Evolutionary conservation across 371 early-diverging fungal species (phyloP).

Genomic region (Mucor indicus): DNA sequence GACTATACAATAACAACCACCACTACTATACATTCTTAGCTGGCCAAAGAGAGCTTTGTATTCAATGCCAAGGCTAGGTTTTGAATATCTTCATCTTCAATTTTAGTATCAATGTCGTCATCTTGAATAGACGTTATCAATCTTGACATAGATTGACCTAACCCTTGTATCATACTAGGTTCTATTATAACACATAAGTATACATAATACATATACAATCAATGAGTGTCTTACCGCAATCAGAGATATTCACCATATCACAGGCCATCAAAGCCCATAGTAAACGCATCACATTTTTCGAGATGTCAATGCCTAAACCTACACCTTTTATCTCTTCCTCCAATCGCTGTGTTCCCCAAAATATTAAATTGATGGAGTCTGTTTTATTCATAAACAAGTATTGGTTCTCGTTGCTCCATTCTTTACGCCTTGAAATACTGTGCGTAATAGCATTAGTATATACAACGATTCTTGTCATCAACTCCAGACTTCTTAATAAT

Average conservation of each 20-base stretch:
- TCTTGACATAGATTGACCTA: slow-evolving; percentile 36
- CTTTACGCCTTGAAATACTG: slow-evolving; percentile 16
- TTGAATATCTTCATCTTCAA: slow-evolving; percentile 39
- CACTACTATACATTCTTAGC: slow-evolving; percentile 1
- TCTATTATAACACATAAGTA: slow-evolving; percentile 4
- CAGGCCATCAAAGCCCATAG: slow-evolving; percentile 43
- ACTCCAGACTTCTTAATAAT: slow-evolving; percentile 27
- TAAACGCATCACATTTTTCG: slow-evolving; percentile 45
- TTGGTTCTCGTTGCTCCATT: slow-evolving; percentile 2
- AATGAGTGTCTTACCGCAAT: slow-evolving; percentile 40
- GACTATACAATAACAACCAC: neutral
- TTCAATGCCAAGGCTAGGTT: slow-evolving; percentile 37
- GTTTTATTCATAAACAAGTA: slow-evolving; percentile 22
- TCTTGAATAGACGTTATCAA: slow-evolving; percentile 42
- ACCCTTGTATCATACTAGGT: slow-evolving; percentile 22
- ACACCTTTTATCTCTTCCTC: slow-evolving; percentile 45
- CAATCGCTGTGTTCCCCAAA: slow-evolving; percentile 41
- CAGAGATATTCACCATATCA: slow-evolving; percentile 21
- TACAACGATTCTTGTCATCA: slow-evolving; percentile 34
- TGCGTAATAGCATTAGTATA: slow-evolving; percentile 37
- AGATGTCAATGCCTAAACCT: slow-evolving; percentile 43
- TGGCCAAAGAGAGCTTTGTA: slow-evolving; percentile 35
- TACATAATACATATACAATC: too few relatives aligned
- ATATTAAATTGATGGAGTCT: slow-evolving; percentile 25
- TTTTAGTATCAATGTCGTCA: slow-evolving; percentile 29